A percentile compares a stretch with the other conserved stretches of the same genome.
phyloP scores from a whole-genome alignment of 176 grass and related monocot species.

The Avena eriantha region DNA sequence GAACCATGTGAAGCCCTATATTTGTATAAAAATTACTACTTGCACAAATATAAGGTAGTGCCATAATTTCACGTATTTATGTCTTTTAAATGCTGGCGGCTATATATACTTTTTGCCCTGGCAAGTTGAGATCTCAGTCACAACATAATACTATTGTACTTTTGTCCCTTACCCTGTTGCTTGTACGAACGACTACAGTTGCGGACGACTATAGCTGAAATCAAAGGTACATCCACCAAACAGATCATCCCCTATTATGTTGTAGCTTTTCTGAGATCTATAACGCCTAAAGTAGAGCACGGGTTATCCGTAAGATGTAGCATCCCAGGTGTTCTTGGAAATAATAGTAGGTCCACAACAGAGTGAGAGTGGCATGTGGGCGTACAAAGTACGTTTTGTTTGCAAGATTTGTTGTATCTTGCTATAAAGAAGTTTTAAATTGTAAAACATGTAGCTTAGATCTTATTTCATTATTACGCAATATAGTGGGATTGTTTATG shows the following conservation, averaged over 20 bases:
- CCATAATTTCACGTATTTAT: not conserved
- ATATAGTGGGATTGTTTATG: too few relatives aligned
- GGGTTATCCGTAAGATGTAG: not conserved
- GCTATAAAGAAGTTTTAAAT: conserved; percentile 40
- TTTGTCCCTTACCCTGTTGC: not conserved
- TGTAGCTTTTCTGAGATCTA: not conserved
- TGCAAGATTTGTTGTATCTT: not conserved
- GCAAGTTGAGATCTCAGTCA: not conserved
- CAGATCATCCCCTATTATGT: not conserved
- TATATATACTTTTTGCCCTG: not conserved
- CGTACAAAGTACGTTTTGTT: not conserved
- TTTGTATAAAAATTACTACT: not conserved
- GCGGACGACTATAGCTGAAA: not conserved
- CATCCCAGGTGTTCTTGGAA: not conserved
- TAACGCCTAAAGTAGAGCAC: not conserved
- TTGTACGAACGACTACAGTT: not conserved
- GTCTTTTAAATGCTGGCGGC: not conserved
- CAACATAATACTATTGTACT: not conserved
- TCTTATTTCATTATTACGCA: not conserved
- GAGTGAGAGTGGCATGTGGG: not conserved
- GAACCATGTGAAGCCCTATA: not conserved
- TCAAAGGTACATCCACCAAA: not conserved
- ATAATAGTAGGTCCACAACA: not conserved
- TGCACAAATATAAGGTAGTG: not conserved
- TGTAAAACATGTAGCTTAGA: not conserved